Conservation (phyloP, 2,329 filamentous ascomycete genomes). For the Blastomyces parvus region DNA sequence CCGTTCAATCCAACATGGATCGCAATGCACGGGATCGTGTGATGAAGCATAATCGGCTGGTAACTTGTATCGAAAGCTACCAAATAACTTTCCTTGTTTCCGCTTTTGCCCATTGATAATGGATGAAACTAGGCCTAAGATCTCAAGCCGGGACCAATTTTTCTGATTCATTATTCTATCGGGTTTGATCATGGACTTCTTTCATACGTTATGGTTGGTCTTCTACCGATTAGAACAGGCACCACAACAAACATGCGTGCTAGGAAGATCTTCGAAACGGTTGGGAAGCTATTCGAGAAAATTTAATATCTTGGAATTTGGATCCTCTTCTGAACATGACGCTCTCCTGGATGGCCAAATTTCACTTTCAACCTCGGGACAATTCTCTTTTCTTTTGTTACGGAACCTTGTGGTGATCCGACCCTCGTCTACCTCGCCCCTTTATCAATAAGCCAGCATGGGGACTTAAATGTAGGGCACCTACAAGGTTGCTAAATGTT, state of each 20-base stretch:
- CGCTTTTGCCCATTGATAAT: slow-evolving; percentile 60
- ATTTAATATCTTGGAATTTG: no score
- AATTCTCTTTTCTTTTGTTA: slow-evolving; percentile 55
- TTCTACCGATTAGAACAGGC: slow-evolving; percentile 58
- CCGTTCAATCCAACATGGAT: slow-evolving; percentile 57
- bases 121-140: slow-evolving; percentile 55
- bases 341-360: no score
- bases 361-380: slow-evolving; percentile 44
- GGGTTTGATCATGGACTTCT: neutral
- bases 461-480: slow-evolving; percentile 30
- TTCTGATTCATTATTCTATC: neutral
- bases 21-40: slow-evolving; percentile 58
- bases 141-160: neutral
- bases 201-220: slow-evolving; percentile 50
- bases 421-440: slow-evolving; percentile 56
- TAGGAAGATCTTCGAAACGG: slow-evolving; percentile 62
- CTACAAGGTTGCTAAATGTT: neutral
- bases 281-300: slow-evolving; percentile 51
- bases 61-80: slow-evolving; percentile 63
- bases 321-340: no score
- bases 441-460: slow-evolving; percentile 67
- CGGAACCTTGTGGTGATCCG: slow-evolving; percentile 59
- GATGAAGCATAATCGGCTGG: slow-evolving; percentile 60
- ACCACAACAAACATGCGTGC: slow-evolving; percentile 57
- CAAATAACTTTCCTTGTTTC: slow-evolving; percentile 50